A percentile compares a stretch with the other conserved stretches of the same genome.
Evolutionary conservation across 805 yeast species (phyloP).

Genomic region (Barnettozyma sp.): DNA sequence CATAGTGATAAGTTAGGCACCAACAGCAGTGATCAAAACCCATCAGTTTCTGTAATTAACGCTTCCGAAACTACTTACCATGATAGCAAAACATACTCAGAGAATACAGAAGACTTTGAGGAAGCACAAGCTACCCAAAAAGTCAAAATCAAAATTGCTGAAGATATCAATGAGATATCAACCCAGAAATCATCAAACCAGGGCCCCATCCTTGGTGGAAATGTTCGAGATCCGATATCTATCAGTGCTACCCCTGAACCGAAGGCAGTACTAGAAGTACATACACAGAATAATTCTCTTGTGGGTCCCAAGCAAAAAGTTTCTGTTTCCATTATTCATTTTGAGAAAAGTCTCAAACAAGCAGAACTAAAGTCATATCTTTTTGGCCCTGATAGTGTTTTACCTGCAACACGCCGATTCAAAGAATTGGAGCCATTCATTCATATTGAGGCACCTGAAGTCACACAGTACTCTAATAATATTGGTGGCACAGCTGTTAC

Average conservation of each 20-base stretch:
- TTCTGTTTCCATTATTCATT: constrained; percentile 45
- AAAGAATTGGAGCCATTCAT: constrained; percentile 47
- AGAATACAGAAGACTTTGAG: neutral
- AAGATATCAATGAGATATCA: neutral
- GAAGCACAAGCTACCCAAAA: neutral
- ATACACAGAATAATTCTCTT: neutral
- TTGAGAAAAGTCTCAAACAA: constrained; percentile 33
- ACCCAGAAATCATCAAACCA: neutral
- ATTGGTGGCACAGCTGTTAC: constrained; percentile 10
- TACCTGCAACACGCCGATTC: constrained; percentile 46
- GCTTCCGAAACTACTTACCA: too few relatives aligned
- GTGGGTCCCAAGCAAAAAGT: constrained; percentile 64
- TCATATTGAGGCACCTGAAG: constrained; percentile 30
- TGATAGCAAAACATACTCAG: neutral
- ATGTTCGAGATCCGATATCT: too few relatives aligned
- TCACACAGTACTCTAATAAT: too few relatives aligned
- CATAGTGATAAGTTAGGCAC: too few relatives aligned
- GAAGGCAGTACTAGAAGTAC: constrained; percentile 1
- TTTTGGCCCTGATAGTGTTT: constrained; percentile 55
- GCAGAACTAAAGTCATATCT: constrained; percentile 32
- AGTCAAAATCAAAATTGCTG: neutral
- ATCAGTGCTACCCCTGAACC: too few relatives aligned
- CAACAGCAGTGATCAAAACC: too few relatives aligned
- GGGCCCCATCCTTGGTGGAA: too few relatives aligned
- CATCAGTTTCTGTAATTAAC: too few relatives aligned